Evolutionary conservation across 805 yeast species (phyloP), one percentile per base, ranked within the genome.

Genomic region (Kazachstania viticola): DNA sequence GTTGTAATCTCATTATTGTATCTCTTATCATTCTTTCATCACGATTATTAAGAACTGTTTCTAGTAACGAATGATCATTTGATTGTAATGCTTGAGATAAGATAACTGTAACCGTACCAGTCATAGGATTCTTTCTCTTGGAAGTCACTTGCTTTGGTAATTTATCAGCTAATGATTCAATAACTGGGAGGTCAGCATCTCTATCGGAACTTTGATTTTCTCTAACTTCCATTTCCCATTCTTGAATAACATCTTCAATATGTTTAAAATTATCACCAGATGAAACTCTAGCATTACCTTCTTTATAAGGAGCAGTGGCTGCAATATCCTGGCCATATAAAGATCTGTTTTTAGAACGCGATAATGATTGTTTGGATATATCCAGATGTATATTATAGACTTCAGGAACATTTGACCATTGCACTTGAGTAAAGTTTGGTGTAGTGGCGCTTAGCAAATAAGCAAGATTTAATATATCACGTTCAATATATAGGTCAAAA

Each of bases 81-180:
- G 93, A 76, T 46, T 73, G 76, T 39, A 91, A 65, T 0, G 98
- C 88, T 60, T 91, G 98, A 11, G 87, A 65, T 28, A 91, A 64
- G n/a, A 91, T 73, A 1, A 80, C 75, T 2, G 95, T 73, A 38
- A 87, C 70, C 2, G 95, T 74, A 31, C 91, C 94, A 4, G 80
- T 72, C 7, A 74, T 69, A 14, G 75, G 71, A 39, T 70, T 68
- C 36, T 61, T 61, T 28, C 58, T 57, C 37, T 58, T 56, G 27
- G 48, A 43, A 21, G 53, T 40, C 26, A 40, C 31, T 9, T 17
- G 15, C 11, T 26, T 5, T 14, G 45, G 48, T 21, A 53, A 25
- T 32, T 66, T 67, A 33, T 77, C 82, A 4, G 78, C 79, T 29
- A 68, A 54, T 0, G 73, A 62, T 27, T 69, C 67, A 9, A 69